These are phyloP conservation scores for Claviceps arundinis DNA, from an alignment of 2,329 filamentous ascomycete species.

Conservation along the genomic window DNA sequence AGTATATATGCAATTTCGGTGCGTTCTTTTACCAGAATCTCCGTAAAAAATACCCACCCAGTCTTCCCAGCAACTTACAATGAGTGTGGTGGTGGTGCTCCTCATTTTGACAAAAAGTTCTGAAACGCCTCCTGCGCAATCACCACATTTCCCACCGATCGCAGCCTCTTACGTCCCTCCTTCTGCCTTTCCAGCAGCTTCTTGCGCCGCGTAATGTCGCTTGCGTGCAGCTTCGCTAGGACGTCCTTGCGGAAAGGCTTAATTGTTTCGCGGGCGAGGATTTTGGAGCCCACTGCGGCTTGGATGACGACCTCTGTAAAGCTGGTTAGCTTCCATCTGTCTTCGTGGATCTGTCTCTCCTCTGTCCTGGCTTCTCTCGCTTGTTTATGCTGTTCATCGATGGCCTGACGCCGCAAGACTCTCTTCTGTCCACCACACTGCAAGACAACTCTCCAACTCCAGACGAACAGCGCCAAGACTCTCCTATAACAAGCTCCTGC, in stretches of 20 bases:
- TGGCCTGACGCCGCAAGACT: too few relatives aligned
- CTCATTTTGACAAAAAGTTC: slow-evolving; percentile 71
- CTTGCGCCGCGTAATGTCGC: slow-evolving; percentile 66
- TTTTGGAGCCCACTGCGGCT: slow-evolving; percentile 66
- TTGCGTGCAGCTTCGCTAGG: slow-evolving; percentile 80
- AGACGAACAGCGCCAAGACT: too few relatives aligned
- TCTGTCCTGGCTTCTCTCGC: too few relatives aligned
- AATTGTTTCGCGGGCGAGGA: slow-evolving; percentile 85
- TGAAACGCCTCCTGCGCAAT: slow-evolving; percentile 96
- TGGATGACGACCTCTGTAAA: slow-evolving; percentile 74
- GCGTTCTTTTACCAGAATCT: too few relatives aligned
- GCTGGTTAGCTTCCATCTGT: neutral
- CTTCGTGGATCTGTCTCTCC: neutral
- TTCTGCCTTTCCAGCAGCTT: slow-evolving; percentile 97
- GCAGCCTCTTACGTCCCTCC: slow-evolving; percentile 77
- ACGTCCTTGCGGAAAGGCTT: slow-evolving; percentile 97
- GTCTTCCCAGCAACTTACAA: too few relatives aligned
- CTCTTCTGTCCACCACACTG: too few relatives aligned
- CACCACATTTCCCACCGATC: slow-evolving; percentile 77
- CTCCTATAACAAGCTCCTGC: too few relatives aligned
- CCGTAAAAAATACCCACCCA: too few relatives aligned
- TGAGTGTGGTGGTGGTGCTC: neutral
- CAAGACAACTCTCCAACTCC: too few relatives aligned
- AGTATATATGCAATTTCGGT: too few relatives aligned
- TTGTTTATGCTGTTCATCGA: too few relatives aligned